A percentile compares a stretch with the other conserved stretches of the same genome.
These are phyloP conservation scores for Chimonanthus salicifolius DNA, from an alignment of 164 flowering plant species.

Conservation along the genomic window DNA sequence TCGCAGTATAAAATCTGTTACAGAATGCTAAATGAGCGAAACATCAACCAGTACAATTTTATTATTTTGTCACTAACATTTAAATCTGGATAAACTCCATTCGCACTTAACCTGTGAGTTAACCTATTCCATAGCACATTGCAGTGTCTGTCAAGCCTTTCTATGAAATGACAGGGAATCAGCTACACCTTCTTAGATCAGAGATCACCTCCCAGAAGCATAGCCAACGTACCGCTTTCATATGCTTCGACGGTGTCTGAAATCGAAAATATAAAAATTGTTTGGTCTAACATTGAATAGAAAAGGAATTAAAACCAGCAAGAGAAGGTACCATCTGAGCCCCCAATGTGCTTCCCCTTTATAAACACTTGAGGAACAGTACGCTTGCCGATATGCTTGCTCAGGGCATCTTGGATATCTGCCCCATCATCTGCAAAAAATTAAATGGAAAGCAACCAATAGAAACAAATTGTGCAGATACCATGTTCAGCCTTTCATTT, in stretches of 20 bases:
- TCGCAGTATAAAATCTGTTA: no score
- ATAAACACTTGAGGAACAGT: constrained; percentile 94
- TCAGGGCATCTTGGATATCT: constrained; percentile 60
- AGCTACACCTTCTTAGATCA: constrained; percentile 17
- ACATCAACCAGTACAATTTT: no score
- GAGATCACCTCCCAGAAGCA: constrained; percentile 66
- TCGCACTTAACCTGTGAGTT: no score
- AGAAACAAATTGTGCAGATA: neutral
- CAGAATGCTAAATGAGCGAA: no score
- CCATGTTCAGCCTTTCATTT: no score
- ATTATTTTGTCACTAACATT: no score
- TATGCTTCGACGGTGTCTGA: constrained; percentile 86
- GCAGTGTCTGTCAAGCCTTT: no score
- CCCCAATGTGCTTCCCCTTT: constrained; percentile 81
- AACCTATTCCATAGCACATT: no score
- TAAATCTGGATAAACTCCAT: no score
- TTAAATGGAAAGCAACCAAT: neutral
- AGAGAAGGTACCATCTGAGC: constrained; percentile 66
- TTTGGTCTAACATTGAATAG: neutral
- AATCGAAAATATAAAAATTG: neutral
- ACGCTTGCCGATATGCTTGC: constrained; percentile 60
- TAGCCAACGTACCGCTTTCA: constrained; percentile 61
- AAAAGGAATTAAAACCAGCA: neutral
- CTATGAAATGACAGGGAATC: no score
- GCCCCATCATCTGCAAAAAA: constrained; percentile 61